Conservation (phyloP, 805 yeast genomes). For the Kazachstania bromeliacearum region DNA sequence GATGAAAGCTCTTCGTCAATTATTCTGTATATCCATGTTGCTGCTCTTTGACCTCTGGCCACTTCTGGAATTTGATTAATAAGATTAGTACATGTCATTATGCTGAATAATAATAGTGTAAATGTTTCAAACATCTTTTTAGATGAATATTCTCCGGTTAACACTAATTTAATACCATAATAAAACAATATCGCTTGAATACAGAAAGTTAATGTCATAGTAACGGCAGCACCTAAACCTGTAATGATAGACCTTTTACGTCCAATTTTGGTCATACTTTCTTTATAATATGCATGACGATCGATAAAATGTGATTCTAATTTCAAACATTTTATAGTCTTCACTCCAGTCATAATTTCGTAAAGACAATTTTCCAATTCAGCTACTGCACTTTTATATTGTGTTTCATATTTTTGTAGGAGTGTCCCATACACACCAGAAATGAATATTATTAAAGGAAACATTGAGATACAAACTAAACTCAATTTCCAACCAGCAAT, state of each 20-base stretch:
- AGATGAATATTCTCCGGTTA: slow-evolving; percentile 43
- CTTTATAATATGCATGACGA: slow-evolving; percentile 29
- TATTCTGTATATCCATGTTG: slow-evolving; percentile 40
- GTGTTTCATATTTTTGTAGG: slow-evolving; percentile 47
- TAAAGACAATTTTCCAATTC: slow-evolving; percentile 40
- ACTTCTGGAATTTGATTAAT: slow-evolving; percentile 68
- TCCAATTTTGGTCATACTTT: slow-evolving; percentile 33
- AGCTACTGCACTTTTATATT: slow-evolving; percentile 49
- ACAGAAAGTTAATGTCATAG: slow-evolving; percentile 43
- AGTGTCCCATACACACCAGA: slow-evolving; percentile 44
- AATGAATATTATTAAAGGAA: slow-evolving; percentile 50
- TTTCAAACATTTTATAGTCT: slow-evolving; percentile 52
- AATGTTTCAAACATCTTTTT: slow-evolving; percentile 59
- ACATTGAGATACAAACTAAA: slow-evolving; percentile 67
- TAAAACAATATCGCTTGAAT: slow-evolving; percentile 69
- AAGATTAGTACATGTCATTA: slow-evolving; percentile 51
- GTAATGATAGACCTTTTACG: slow-evolving; percentile 44
- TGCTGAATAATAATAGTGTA: slow-evolving; percentile 62
- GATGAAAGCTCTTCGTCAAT: slow-evolving; percentile 12
- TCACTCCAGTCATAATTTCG: slow-evolving; percentile 50
- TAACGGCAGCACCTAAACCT: slow-evolving; percentile 59
- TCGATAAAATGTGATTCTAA: slow-evolving; percentile 40
- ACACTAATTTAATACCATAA: slow-evolving; percentile 70
- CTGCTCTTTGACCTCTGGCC: slow-evolving; percentile 70
- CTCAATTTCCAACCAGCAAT: slow-evolving; percentile 79